A percentile compares a stretch with the other conserved stretches of the same genome.
Evolutionary conservation across 257 asterid species (phyloP).

Genomic region (Solanum chiquidenum): DNA sequence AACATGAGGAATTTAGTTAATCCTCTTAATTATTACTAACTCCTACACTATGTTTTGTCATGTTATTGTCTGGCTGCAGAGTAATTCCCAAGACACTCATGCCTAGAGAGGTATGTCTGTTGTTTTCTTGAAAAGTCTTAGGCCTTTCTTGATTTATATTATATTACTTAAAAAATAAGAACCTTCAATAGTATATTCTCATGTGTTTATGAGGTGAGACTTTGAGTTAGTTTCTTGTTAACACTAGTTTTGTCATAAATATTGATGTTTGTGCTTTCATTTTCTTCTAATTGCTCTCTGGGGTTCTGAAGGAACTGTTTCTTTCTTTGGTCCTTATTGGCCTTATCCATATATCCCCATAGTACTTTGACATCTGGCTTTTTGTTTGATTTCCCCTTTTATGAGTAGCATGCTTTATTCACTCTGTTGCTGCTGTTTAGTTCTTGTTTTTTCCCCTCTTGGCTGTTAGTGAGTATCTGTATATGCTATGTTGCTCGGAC

Average conservation of each 20-base stretch:
- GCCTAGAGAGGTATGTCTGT: constrained; percentile 93
- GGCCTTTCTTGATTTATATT: constrained; percentile 19
- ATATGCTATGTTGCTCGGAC: background rate
- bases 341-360: constrained; percentile 29
- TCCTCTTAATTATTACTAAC: background rate
- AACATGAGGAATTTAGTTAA: background rate
- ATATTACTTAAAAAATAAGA: background rate
- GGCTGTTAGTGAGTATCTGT: constrained; percentile 28
- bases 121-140: constrained; percentile 19
- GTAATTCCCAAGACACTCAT: constrained; percentile 99
- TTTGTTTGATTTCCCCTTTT: constrained; percentile 24
- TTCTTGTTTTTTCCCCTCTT: constrained; percentile 31
- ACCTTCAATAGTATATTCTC: constrained; percentile 6
- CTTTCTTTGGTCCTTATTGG: constrained; percentile 21
- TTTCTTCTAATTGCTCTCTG: background rate
- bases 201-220: background rate
- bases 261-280: background rate
- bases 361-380: constrained; percentile 3
- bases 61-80: constrained; percentile 66
- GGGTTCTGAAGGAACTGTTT: constrained; percentile 4
- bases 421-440: constrained; percentile 14
- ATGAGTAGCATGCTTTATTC: constrained; percentile 20
- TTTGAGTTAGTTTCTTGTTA: background rate
- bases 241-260: background rate
- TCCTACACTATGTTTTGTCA: constrained; percentile 29